Evolutionary conservation across 257 asterid species (phyloP).

Genomic region (Gentiana dahurica): DNA sequence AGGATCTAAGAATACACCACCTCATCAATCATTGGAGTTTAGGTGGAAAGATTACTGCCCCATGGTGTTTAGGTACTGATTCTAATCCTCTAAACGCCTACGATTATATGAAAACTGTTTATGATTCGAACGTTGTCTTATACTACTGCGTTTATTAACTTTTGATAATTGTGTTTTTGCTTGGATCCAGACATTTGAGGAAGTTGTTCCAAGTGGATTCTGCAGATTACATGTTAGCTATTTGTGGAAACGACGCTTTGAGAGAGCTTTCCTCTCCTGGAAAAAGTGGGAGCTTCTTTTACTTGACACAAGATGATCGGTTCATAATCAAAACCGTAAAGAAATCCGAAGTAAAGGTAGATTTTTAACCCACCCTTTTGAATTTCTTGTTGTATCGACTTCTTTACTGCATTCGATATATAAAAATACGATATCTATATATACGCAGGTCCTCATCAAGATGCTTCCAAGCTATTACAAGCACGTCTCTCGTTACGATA

Average conservation of each 20-base stretch:
- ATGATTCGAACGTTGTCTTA: background rate
- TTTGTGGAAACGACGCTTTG: conserved; percentile 91
- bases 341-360: conserved; percentile 97
- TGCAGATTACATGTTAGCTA: conserved; percentile 94
- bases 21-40: conserved; percentile 71
- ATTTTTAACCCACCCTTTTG: conserved; percentile 19
- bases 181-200: conserved; percentile 59
- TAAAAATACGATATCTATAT: conserved; percentile 6
- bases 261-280: conserved; percentile 98
- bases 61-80: conserved; percentile 62
- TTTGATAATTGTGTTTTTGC: background rate
- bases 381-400: background rate
- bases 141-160: background rate
- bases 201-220: conserved; percentile 89
- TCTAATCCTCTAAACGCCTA: background rate
- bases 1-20: conserved; percentile 76
- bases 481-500: conserved; percentile 79
- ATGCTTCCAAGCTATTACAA: conserved; percentile 87
- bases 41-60: conserved; percentile 97
- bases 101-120: background rate
- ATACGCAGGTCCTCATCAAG: conserved; percentile 74
- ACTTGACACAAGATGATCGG: conserved; percentile 90
- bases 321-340: conserved; percentile 97
- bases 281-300: conserved; percentile 96
- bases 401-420: too few species aligned